These are phyloP conservation scores for Candida manassasensis DNA, from an alignment of 805 yeast genomes.

Conservation along the genomic window DNA sequence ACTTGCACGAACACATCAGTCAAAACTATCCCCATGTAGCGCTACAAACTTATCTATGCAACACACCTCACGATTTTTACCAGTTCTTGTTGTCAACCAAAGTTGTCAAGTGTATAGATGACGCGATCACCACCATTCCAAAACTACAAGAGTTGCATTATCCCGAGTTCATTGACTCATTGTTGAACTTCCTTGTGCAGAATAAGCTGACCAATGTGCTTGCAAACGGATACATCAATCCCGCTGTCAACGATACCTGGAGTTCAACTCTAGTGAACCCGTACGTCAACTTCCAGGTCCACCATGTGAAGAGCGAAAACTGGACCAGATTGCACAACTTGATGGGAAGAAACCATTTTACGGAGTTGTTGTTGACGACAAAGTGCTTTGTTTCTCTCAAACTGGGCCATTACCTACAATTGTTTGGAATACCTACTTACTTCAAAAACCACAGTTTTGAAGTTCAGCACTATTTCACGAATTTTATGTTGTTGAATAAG, in stretches of 20 bases:
- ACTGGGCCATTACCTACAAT: slow-evolving; percentile 14
- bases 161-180: slow-evolving; percentile 3
- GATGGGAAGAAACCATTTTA: slow-evolving; percentile 39
- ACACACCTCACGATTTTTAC: not conserved
- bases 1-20: slow-evolving; percentile 1
- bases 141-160: not conserved
- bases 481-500: slow-evolving; percentile 4
- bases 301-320: slow-evolving; percentile 34
- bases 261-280: slow-evolving; percentile 32
- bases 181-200: slow-evolving; percentile 1
- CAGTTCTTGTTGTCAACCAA: slow-evolving; percentile 2
- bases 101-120: not conserved
- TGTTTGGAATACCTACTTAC: slow-evolving; percentile 20
- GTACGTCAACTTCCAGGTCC: slow-evolving; percentile 26
- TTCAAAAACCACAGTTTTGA: not conserved
- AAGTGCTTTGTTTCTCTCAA: slow-evolving; percentile 21
- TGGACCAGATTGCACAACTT: slow-evolving; percentile 41
- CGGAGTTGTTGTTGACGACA: slow-evolving; percentile 32
- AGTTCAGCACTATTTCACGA: not conserved
- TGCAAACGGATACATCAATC: slow-evolving; percentile 39
- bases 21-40: not conserved
- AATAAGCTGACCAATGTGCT: slow-evolving; percentile 29
- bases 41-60: not conserved
- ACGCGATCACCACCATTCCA: not conserved
- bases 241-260: slow-evolving; percentile 22